Base-by-base conservation (phyloP, 768 basidiomycete species). In the Dacryopinax primogenitus region DNA sequence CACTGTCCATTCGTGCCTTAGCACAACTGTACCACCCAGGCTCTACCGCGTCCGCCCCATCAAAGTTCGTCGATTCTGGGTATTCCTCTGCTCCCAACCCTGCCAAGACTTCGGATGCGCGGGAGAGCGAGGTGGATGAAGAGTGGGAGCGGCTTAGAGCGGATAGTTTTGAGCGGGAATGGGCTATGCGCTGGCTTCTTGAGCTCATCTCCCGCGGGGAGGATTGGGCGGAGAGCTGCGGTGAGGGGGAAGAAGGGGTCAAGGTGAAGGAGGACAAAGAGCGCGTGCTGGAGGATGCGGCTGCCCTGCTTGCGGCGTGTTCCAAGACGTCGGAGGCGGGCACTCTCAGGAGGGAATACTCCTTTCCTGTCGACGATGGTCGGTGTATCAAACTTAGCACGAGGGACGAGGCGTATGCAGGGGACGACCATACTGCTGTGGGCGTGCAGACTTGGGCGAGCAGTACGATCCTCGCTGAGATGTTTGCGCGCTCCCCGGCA, bases 371-470 rank as follows among this genome's bases (percentile, higher is more conserved):
- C 74, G 70, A 26, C 37, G 21, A 26, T 69, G 67, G 44, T 32
- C 35, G 58, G 32, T 58, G 66, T 33, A 62, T 66, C 18, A 73
- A 86, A 45, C 70, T 72, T 18, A 78, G 87, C 62, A 79, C 85
- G 73, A 77, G 86, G 71, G 88, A 91, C 69, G 87, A 83, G 0
- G 81, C 86, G 0, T 75, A 88, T 39, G 77, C 81, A 30, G 76
- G 74, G 33, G 78, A 80, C 15, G 88, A 90, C 71, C 86, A 90
- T 72, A 89, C 87, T 11, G 84, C 84, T 18, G 88, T 90, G 33
- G 89, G 90, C 0, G 76, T 92, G 45, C 90, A 92, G 73, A 90
- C 87, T 70, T 92, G 90, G 90, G 88, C 84, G 9, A 86, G 86
- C 69, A 82, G 85, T 18, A 86, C 90, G 70, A 74, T 88, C 35